phyloP scores from a whole-genome alignment of 441 rosid species.

The Adansonia gregorii region DNA sequence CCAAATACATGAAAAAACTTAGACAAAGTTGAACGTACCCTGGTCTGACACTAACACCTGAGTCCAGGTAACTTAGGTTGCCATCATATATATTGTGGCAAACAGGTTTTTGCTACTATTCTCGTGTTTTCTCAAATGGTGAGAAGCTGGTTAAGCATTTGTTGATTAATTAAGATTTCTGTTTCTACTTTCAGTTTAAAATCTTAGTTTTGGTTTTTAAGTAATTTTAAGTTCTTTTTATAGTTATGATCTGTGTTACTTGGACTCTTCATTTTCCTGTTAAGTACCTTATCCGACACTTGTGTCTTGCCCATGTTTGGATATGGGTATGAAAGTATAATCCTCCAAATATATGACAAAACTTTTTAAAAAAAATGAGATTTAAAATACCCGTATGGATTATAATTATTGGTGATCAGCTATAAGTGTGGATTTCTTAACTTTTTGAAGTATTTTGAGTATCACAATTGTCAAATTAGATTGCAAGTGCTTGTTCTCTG shows the following conservation, averaged over 20 bases:
- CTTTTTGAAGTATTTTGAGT: neutral
- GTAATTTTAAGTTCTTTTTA: neutral
- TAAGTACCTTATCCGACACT: no score
- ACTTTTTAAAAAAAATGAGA: no score
- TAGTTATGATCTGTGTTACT: neutral
- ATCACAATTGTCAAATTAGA: neutral
- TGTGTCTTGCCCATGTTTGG: no score
- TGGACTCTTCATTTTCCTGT: no score
- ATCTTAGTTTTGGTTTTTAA: neutral
- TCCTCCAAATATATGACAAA: no score
- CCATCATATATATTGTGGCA: neutral
- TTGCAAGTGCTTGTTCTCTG: neutral
- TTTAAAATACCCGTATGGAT: no score
- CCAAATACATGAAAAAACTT: no score
- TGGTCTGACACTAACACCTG: no score
- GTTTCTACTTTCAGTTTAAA: conserved; percentile 3
- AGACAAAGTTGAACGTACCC: no score
- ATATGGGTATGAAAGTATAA: no score
- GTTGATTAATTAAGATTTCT: neutral
- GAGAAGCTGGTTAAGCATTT: neutral
- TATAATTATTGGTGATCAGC: neutral
- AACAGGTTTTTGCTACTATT: neutral
- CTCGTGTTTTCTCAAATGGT: neutral
- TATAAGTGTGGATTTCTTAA: neutral
- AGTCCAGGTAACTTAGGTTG: neutral